Evolutionary conservation across 805 yeast species (phyloP), one percentile per base, ranked within the genome.

Genomic region (Candida silvicultrix): DNA sequence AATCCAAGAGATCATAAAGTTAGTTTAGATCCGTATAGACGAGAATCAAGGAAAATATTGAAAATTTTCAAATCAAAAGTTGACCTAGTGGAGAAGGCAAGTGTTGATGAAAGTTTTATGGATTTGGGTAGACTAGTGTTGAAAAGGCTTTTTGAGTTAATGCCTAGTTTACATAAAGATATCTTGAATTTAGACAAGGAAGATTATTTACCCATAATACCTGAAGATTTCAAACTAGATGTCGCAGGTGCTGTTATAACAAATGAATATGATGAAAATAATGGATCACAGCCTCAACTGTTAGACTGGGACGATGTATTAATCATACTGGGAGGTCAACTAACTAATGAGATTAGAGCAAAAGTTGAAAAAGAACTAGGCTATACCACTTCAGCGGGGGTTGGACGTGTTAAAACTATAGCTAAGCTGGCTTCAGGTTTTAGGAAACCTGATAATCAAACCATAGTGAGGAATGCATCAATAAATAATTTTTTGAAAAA

Each of bases 71-170:
- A 75, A 46, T 60, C 67, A 8, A 70, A 73, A 48, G 86, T 92
- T 59, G 83, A 79, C 47, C 55, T 74, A 15, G 88, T 89, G 0
- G 96, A 94, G 62, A 90, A 90, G 66, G 98, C 97, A 0, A 89
- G 97, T 65, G 94, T 90, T 18, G 99, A 94, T 65, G 99, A 94
- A 65, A 82, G 89, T 42, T 94, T 85, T 59, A 52, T 94, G 53
- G 97, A 94, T 65, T 63, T 94, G 37, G 96, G 97, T 0, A 68
- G 85, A 35, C 53, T 77, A 21, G 77, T 88, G 0, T 73, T 77
- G 54, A 48, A 60, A 1, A 66, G 60, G 43, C 62, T 81, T 11
- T 40, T 71, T 2, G 65, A 65, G 12, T 35, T 64, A 2, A 75
- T 77, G 43, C 92, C 95, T 0, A 57, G 66, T 8, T 49, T 82